phyloP scores from a whole-genome alignment of 345 rosid genomes.

The rapeseed (Brassica napus) region Da-Ae NC_063451.1:33573001-33573500 shows the following conservation, averaged over 20 bases:
- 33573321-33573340: too few species aligned
- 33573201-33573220: not conserved
- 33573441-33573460: too few species aligned
- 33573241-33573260: not conserved
- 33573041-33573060: not conserved
- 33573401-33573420: too few species aligned
- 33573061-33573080: not conserved
- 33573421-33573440: too few species aligned
- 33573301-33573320: too few species aligned
- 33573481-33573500: too few species aligned
- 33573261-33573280: not conserved
- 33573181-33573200: not conserved
- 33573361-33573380: too few species aligned
- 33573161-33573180: not conserved
- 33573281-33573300: too few species aligned
- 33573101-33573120: not conserved
- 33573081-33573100: constrained; percentile 2
- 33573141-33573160: not conserved
- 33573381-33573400: too few species aligned
- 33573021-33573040: not conserved
- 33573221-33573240: not conserved
- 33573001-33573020: not conserved
- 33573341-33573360: too few species aligned
- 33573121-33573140: not conserved
- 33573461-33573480: too few species aligned